Conservation (phyloP, 2,329 filamentous ascomycete genomes). For the Coniochaeta ligniaria region DNA sequence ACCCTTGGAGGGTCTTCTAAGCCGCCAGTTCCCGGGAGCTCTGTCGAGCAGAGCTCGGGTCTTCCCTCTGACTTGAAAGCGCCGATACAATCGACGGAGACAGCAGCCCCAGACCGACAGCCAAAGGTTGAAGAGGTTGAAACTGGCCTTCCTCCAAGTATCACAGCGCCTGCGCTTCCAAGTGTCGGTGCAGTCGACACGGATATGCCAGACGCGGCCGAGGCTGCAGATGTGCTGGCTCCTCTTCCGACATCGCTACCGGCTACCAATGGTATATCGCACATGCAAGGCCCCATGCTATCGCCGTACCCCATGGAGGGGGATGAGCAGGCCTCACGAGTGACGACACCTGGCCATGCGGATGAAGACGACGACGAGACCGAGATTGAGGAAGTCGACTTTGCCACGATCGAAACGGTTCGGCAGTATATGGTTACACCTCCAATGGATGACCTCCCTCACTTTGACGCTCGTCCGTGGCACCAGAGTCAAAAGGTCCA, state of each 20-base stretch:
- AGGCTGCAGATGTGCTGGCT: slow-evolving; percentile 8
- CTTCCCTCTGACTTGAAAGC: slow-evolving; percentile 11
- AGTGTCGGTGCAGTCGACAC: slow-evolving; percentile 21
- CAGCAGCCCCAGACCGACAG: slow-evolving; percentile 14
- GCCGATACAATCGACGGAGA: slow-evolving; percentile 6
- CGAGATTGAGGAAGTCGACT: slow-evolving; percentile 47
- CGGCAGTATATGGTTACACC: slow-evolving; percentile 47
- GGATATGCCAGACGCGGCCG: slow-evolving; percentile 26
- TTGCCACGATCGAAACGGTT: slow-evolving; percentile 38
- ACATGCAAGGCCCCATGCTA: slow-evolving; percentile 11
- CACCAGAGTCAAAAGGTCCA: slow-evolving; percentile 38
- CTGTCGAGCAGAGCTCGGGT: slow-evolving; percentile 6
- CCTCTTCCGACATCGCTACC: slow-evolving; percentile 6
- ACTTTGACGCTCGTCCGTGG: slow-evolving; percentile 39
- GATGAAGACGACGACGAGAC: slow-evolving; percentile 47
- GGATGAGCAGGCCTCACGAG: slow-evolving; percentile 12
- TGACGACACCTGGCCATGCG: slow-evolving; percentile 28
- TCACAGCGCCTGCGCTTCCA: slow-evolving; percentile 12
- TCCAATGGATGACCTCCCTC: slow-evolving; percentile 45
- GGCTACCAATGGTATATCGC: slow-evolving; percentile 7
- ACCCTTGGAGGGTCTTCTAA: not conserved
- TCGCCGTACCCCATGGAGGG: slow-evolving; percentile 9
- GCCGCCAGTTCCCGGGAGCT: not conserved
- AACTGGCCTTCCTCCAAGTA: slow-evolving; percentile 22
- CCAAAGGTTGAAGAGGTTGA: slow-evolving; percentile 36